A percentile compares a stretch with the other conserved stretches of the same genome.
Conservation (phyloP, 805 yeast genomes). For the Kluyveromyces aestuarii region DNA sequence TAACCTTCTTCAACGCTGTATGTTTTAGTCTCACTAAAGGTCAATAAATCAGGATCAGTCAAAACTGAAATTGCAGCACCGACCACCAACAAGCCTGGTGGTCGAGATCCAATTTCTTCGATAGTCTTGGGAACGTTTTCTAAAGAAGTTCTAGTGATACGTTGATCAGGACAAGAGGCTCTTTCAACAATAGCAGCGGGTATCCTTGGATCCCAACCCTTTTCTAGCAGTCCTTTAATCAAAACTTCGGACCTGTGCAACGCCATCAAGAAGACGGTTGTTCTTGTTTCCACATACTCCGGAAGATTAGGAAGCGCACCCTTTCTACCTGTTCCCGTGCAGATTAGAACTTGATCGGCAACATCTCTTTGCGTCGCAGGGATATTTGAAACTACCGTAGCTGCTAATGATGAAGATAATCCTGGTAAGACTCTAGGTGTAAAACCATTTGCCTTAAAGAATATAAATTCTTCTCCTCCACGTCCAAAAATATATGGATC, state of each 20-base stretch:
- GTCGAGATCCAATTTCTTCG: slow-evolving; percentile 72
- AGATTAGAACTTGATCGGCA: slow-evolving; percentile 84
- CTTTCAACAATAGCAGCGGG: slow-evolving; percentile 87
- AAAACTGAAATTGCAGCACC: slow-evolving; percentile 67
- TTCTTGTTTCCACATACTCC: slow-evolving; percentile 58
- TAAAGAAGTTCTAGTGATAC: slow-evolving; percentile 69
- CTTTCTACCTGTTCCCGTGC: slow-evolving; percentile 90
- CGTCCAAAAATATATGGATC: slow-evolving; percentile 95
- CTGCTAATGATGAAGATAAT: slow-evolving; percentile 79
- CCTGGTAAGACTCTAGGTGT: slow-evolving; percentile 78
- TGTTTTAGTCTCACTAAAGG: slow-evolving; percentile 18
- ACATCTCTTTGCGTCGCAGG: slow-evolving; percentile 91
- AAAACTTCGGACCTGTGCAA: slow-evolving; percentile 55
- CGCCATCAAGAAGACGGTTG: slow-evolving; percentile 86
- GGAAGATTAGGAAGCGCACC: slow-evolving; percentile 79
- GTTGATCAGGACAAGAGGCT: slow-evolving; percentile 88
- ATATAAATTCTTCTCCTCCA: slow-evolving; percentile 86
- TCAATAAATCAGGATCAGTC: slow-evolving; percentile 9
- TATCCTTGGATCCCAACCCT: slow-evolving; percentile 56
- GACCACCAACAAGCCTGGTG: slow-evolving; percentile 82
- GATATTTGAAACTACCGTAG: slow-evolving; percentile 71
- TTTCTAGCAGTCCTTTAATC: slow-evolving; percentile 43
- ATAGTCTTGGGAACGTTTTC: slow-evolving; percentile 62
- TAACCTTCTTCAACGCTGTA: slow-evolving; percentile 31
- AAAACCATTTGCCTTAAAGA: slow-evolving; percentile 58